These are phyloP conservation scores for Fonsecaea pugnacius DNA, from an alignment of 2,329 filamentous ascomycete genomes.

Conservation along the genomic window DNA sequence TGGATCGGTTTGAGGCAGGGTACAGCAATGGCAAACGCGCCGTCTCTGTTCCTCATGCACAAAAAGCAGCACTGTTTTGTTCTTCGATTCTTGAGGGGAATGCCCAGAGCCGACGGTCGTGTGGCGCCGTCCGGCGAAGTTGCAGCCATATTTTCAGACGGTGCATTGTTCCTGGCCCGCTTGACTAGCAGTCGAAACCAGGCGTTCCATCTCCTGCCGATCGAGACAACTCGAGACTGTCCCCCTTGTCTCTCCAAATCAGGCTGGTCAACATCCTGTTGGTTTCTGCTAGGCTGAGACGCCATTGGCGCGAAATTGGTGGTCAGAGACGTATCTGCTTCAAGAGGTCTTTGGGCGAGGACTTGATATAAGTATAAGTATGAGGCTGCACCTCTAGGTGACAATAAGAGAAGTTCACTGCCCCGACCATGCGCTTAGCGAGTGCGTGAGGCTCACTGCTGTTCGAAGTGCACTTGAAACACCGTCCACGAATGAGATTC, in stretches of 20 bases:
- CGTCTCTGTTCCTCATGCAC: conserved; percentile 5
- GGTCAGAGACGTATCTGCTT: neutral
- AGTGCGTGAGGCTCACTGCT: neutral
- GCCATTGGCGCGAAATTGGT: neutral
- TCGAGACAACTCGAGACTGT: neutral
- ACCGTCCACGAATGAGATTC: neutral
- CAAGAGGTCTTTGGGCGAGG: neutral
- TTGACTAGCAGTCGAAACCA: neutral
- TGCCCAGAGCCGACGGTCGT: neutral
- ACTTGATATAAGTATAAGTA: neutral
- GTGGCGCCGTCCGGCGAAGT: neutral
- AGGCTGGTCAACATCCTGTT: neutral
- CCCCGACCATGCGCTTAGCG: neutral
- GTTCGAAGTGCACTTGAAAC: neutral
- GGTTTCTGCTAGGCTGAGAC: neutral
- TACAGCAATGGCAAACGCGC: neutral
- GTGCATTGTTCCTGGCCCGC: neutral
- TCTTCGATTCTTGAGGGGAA: neutral
- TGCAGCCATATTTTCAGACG: neutral
- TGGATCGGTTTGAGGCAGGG: conserved; percentile 1
- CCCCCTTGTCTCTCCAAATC: neutral
- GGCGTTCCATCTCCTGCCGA: neutral
- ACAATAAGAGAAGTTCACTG: neutral
- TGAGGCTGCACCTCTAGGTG: neutral
- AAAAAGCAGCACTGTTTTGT: conserved; percentile 9